Base-by-base conservation (phyloP, 768 basidiomycete genomes). In the Agaricus sinodeliciosus region DNA sequence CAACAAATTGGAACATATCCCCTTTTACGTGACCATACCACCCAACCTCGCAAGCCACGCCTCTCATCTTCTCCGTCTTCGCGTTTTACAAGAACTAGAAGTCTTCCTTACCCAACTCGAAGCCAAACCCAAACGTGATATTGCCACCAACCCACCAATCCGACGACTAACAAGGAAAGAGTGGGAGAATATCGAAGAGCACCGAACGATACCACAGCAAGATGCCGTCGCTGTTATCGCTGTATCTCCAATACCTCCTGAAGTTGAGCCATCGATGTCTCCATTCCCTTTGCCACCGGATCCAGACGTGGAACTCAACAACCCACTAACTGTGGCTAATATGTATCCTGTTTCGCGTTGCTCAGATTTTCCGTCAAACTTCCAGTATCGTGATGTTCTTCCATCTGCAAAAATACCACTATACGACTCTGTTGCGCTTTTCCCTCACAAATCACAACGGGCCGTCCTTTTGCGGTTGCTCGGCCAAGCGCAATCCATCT, bases 31-130 rank as follows among this genome's bases (percentile, higher is more conserved):
- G 9, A 25, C 57, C 1, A 49, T 75, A 3, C 76, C 77, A 55
- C 63, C 76, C 12, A 68, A 75, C 31, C 65, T 87, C 15, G 63
- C 67, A 8, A 68, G 75, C 22, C 83, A 90, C 41, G 75, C 88
- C 34, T 70, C 71, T 2, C 83, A 90, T 60, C 71, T 84, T 19
- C 70, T 92, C 9, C 87, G 88, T 42, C 65, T 86, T 12, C 81
- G 90, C 15, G 76, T 90, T 11, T 68, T 92, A 2, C 88, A 91
- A 63, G 90, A 92, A 60, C 67, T 92, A 5, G 75, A 83, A 36
- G 64, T 90, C 4, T 65, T 91, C 39, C 71, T 67, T 0, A 74
- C 77, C 11, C 65, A 63, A 6, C 62, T 85, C 42, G 65, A 71
- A 57, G 58, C 48, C 39, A 51, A 58, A 39, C 55, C 52, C 25